Evolutionary conservation across 2,329 filamentous ascomycete species (phyloP), one percentile per base, ranked within the genome.

Genomic region (Apiospora phragmitis): DNA sequence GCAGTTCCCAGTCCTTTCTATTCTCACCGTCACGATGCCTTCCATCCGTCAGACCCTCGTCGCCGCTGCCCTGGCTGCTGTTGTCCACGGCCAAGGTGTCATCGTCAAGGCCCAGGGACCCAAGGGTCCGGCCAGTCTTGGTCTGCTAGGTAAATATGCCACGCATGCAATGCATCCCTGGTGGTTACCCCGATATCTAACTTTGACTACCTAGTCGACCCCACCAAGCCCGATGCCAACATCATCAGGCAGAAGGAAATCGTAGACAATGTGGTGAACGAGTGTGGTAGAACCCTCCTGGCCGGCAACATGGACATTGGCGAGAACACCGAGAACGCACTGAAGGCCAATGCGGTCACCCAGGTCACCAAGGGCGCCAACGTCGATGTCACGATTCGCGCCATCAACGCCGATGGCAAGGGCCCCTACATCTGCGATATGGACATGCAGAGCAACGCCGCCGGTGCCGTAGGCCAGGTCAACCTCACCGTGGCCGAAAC

Each of bases 241-340:
- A 85, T 91, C 76, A 92, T 92, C 79, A 85, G 85, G 68, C 86
- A 89, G 70, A 84, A 84, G n/a, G 84, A 89, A 81, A 85, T 88
- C 73, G 72, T 74, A 11, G 80, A 82, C 70, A 88, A 88, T 74
- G 78, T 86, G 12, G 88, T 88, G 65, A 89, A 88, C 74, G 84
- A 87, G 71, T 92, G 90, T 76, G 90, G 90, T 62, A 85, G 90
- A 72, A 92, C 90, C 11, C 83, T 91, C 77, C 77, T 88, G 66
- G 76, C 82, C 70, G 90, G 90, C 65, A 88, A 87, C 81, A 92
- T 92, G 76, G 88, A 91, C 73, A 83, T 91, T 67, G 85, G 85
- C 42, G 85, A 87, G 77, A 85, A 85, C 73, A 88, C 86, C 0
- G 86, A 89, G 78, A 84, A 85, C 70, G 84, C 84, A 4, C 72